Percentiles rank a stretch among this genome's conserved stretches.
These are phyloP conservation scores for Murraya paniculata DNA, from an alignment of 345 rosid species.

Conservation along the genomic window DNA sequence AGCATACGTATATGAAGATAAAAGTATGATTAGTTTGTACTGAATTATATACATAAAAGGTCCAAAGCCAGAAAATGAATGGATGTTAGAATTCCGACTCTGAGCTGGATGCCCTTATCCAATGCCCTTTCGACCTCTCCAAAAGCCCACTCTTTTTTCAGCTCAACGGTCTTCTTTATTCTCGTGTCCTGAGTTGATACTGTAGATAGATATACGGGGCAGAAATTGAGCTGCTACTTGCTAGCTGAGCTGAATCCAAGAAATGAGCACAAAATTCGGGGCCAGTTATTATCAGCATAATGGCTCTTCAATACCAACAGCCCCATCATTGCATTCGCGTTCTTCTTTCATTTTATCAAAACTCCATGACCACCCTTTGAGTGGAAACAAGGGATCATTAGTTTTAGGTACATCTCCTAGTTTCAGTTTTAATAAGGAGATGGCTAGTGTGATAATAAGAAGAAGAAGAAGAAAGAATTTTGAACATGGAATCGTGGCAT, in stretches of 20 bases:
- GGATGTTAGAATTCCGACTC: not conserved
- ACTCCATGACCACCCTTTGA: not conserved
- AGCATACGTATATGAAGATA: not conserved
- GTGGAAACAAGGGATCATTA: not conserved
- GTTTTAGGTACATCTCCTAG: not conserved
- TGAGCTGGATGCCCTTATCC: constrained; percentile 8
- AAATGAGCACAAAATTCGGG: constrained; percentile 3
- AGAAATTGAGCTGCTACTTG: not conserved
- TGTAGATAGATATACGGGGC: not conserved
- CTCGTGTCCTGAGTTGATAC: not conserved
- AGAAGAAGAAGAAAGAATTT: not conserved
- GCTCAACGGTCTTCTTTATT: not conserved
- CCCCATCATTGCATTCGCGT: not conserved
- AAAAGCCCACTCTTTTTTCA: constrained; percentile 4
- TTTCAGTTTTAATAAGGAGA: not conserved
- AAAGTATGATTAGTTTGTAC: not conserved
- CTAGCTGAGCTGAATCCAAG: not conserved
- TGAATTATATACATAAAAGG: not conserved
- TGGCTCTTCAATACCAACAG: not conserved
- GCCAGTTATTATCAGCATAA: not conserved
- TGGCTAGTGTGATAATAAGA: not conserved
- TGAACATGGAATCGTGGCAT: constrained; percentile 18
- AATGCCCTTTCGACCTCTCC: constrained; percentile 21
- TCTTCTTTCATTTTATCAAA: not conserved
- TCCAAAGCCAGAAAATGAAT: not conserved